Evolutionary conservation across 345 rosid species (phyloP), one percentile per base, ranked within the genome.

Genomic region (Dipteronia dyeriana): DNA sequence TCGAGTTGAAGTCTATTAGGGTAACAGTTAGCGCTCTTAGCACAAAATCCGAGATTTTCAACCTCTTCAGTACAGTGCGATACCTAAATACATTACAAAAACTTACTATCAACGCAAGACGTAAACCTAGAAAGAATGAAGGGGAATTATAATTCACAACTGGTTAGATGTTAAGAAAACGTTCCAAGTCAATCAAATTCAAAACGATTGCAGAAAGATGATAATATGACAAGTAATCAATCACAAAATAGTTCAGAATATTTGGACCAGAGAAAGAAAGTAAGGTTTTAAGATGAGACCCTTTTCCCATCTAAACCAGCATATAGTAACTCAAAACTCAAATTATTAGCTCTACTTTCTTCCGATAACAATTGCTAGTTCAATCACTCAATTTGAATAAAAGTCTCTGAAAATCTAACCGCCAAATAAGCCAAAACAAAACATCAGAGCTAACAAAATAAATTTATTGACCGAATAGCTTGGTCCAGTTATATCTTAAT

Each of bases 1-100:
- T 94, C 93, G 63, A 94, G 97, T 82, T 92, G 97, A 76, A 79
- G 84, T 83, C 91, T 86, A 80, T 84, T 87, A 77, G 84, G 91
- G 84, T 77, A 85, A 68, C 82, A 73, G 69, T 62, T 75, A 16
- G 81, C 80, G 82, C 86, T 86, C 72, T 72, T 59, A 13, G 53
- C 57, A 75, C 73, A 70, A 22, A 76, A 79, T 71, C 75, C 80
- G 66, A 76, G 75, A 81, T 83, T 76, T 56, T 76, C 77, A 74
- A 81, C 82, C 64, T 78, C 89, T 45, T 81, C 80, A 7, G 73
- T 71, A 78, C 71, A 67, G 49, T 78, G 82, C 77, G 73, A 86
- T 62, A 39, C 89, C 98, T 90, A 82, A 75, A 80, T 43, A 74
- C 20, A 81, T 81, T 66, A 82, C 66, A 76, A 73, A 73, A 53